Base-by-base conservation (phyloP, 2,329 filamentous ascomycete species). In the Byssochlamys sp. region DNA sequence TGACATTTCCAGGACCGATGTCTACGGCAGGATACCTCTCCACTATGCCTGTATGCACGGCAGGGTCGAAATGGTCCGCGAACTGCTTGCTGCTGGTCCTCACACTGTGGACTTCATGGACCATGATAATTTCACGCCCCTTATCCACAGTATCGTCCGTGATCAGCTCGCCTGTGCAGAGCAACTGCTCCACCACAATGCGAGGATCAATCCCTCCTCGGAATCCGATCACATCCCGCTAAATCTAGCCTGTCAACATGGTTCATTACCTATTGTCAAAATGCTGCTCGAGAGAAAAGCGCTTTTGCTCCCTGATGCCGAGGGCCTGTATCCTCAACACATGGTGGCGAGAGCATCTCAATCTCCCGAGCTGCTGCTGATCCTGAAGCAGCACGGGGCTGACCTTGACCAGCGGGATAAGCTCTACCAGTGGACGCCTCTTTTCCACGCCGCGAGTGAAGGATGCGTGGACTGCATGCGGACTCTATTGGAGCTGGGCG, bases 11-110 rank as follows among this genome's bases (percentile, higher is more conserved):
- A 82, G 89, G 55, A 88, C 88, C 2, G 94, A 99, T 75, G 91
- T 96, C 5, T 99, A 99, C 70, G 94, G 94, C 7, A 83, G 94
- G 53, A 89, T 96, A 59, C 91, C 94, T 27, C 76, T 99, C 35
- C 94, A 99, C 69, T 99, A 99, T 75, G 91, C 94, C 12, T 95
- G 90, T 71, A 91, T 97, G 82, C 90, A 96, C 75, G 94, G 94
- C 4, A 84, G 89, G 52, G 81, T 95, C 24, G 88, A 89, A 56
- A 91, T 95, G 84, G 83, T 95, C 28, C 82, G 89, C 63, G 81
- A 84, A 50, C 79, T 96, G 24, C 77, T 96, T 54, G 76, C 81
- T 61, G 84, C 83, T 25, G 85, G 88, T 52, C 83, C 84, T 3
- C 79, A 84, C 24, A 96, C 90, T 0, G 88, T 97, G 60, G 86